These are phyloP conservation scores for Isatis tinctoria DNA, from an alignment of 345 rosid species.

Conservation along the genomic window DNA sequence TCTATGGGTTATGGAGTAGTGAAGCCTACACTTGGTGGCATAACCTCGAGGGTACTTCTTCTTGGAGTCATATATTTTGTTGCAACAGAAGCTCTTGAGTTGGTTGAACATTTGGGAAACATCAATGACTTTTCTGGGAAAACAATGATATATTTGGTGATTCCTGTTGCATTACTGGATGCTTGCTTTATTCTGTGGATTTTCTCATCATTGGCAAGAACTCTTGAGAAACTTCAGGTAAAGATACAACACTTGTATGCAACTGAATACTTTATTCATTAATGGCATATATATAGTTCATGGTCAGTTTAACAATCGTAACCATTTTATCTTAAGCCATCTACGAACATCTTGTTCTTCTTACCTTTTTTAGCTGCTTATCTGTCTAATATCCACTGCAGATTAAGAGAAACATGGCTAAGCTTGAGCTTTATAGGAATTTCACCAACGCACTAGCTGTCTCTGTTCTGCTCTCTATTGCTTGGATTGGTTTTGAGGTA, in stretches of 20 bases:
- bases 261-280: neutral
- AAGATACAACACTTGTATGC: too few relatives aligned
- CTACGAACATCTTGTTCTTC: neutral
- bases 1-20: slow-evolving; percentile 97
- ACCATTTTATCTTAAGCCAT: neutral
- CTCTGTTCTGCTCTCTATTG: slow-evolving; percentile 78
- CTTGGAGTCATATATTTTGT: slow-evolving; percentile 70
- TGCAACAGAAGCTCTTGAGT: slow-evolving; percentile 82
- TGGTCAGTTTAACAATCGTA: too few relatives aligned
- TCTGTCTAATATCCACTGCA: slow-evolving; percentile 19
- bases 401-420: slow-evolving; percentile 89
- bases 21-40: slow-evolving; percentile 90
- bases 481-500: slow-evolving; percentile 99
- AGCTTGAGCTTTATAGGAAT: slow-evolving; percentile 84
- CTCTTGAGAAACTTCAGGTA: slow-evolving; percentile 96
- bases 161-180: slow-evolving; percentile 80
- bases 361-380: neutral
- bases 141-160: slow-evolving; percentile 61
- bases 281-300: neutral
- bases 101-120: slow-evolving; percentile 83
- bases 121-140: slow-evolving; percentile 88
- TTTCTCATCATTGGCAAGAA: slow-evolving; percentile 84
- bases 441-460: slow-evolving; percentile 86
- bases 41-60: slow-evolving; percentile 72
- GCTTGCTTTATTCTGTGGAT: slow-evolving; percentile 87